Base-by-base conservation (phyloP, 2,329 filamentous ascomycete genomes). In the Celoporthe dispersa region DNA sequence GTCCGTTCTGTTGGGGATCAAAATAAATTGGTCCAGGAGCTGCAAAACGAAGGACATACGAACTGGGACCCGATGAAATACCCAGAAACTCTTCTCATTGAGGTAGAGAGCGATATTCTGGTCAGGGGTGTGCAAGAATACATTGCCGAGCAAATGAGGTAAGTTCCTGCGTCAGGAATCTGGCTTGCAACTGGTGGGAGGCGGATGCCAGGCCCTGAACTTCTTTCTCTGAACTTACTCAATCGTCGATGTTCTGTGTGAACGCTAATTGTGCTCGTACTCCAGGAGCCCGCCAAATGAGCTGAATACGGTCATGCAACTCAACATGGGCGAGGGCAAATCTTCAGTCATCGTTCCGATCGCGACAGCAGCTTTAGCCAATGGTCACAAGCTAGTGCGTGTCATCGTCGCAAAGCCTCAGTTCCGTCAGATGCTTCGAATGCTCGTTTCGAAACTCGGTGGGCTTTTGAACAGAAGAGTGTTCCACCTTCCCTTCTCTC, bases 251-350 rank as follows among this genome's bases (percentile, higher is more conserved):
- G 22, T 44, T 16, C 1, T 4, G 35, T 1, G 7, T 33, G 6
- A 25, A 28, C 6, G 61, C 61, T 63, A 14, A 65, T 28, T n/a
- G 12, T 53, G 28, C 28, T n/a, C 6, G 6, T 14, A 37, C 31
- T 31, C 8, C 28, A 67, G 66, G 35, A 48, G 31, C 0, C 83
- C 84, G 0, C 73, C 75, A 0, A 75, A 75, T 0, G 76, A 74
- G 0, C 37, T 75, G 0, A 91, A 90, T 73, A 77, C 83, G 0
- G 84, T 90, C 0, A 85, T 92, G 80, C 89, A 92, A 74, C 77
- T 93, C 2, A 92, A 91, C 72, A 93, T 93, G 90, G 91, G 91
- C 0, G 86, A 91, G 74, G 91, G 90, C 0, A 93, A 92, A 72
- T 89, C 88, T 0, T 91, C 90, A 0, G 87, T 92, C 1, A 92